Conservation (phyloP, 495 filamentous ascomycete species). For the Trichoderma reesei region DNA sequence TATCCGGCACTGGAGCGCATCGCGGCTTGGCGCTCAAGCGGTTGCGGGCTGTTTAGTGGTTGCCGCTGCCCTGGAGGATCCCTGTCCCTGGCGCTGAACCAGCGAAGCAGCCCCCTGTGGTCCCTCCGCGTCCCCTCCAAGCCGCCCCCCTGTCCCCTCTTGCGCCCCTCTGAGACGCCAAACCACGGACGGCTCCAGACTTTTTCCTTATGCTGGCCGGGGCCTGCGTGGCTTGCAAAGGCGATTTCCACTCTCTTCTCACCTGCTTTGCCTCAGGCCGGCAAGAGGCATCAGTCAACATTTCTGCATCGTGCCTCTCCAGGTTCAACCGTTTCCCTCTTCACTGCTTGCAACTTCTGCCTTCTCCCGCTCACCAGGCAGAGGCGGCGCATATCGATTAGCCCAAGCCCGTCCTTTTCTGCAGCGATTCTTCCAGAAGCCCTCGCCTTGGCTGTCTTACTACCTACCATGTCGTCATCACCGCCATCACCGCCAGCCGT, state of each 20-base stretch:
- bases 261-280: not conserved
- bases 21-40: not conserved
- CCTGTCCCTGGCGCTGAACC: not conserved
- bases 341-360: not conserved
- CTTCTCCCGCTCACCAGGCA: not conserved
- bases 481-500: constrained; percentile 14
- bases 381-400: constrained; percentile 4
- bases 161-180: not conserved
- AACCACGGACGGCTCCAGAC: not conserved
- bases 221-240: not conserved
- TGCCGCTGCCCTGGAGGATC: not conserved
- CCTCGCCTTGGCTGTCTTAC: not conserved
- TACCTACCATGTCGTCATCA: constrained; percentile 19
- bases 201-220: not conserved
- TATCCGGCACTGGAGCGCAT: constrained; percentile 3
- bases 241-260: not conserved
- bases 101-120: not conserved
- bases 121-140: not conserved
- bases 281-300: not conserved
- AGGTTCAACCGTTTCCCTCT: not conserved
- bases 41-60: not conserved
- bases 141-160: not conserved
- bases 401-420: not conserved
- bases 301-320: not conserved
- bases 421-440: not conserved